Conservation (phyloP, 2,329 filamentous ascomycete genomes). For the Monosporascus sp. region DNA sequence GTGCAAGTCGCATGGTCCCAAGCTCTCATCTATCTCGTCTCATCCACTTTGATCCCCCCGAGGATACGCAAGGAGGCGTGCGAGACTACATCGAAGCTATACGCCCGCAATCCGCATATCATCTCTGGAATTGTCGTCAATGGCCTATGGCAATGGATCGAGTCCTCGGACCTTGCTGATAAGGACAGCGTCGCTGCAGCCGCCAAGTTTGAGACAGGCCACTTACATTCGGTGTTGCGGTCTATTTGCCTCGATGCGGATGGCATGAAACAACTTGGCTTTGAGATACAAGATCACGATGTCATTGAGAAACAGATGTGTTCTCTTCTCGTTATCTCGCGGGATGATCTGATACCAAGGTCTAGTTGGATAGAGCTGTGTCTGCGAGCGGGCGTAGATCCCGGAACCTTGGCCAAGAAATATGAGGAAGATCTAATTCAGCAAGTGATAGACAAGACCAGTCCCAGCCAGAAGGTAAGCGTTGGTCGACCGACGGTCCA, state of each 20-base stretch:
- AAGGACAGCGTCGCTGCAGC: slow-evolving; percentile 69
- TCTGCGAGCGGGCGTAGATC: slow-evolving; percentile 73
- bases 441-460: slow-evolving; percentile 58
- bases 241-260: slow-evolving; percentile 57
- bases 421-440: slow-evolving; percentile 60
- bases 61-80: slow-evolving; percentile 59
- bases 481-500: background rate
- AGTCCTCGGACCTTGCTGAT: slow-evolving; percentile 60
- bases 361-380: slow-evolving; percentile 87
- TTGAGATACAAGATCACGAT: slow-evolving; percentile 35
- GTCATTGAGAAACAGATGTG: slow-evolving; percentile 66
- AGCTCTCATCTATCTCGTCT: slow-evolving; percentile 73
- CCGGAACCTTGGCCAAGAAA: slow-evolving; percentile 66
- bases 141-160: slow-evolving; percentile 77
- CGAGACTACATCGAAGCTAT: slow-evolving; percentile 57
- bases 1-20: slow-evolving; percentile 74
- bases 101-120: slow-evolving; percentile 50
- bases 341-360: slow-evolving; percentile 69
- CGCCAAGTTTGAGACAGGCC: slow-evolving; percentile 58
- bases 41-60: slow-evolving; percentile 55
- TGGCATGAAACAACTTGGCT: slow-evolving; percentile 38
- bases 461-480: slow-evolving; percentile 28
- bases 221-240: slow-evolving; percentile 56
- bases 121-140: slow-evolving; percentile 60
- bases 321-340: slow-evolving; percentile 70